Conservation (phyloP, 139 green algal species). For the Diplosphaera chodatii region DNA sequence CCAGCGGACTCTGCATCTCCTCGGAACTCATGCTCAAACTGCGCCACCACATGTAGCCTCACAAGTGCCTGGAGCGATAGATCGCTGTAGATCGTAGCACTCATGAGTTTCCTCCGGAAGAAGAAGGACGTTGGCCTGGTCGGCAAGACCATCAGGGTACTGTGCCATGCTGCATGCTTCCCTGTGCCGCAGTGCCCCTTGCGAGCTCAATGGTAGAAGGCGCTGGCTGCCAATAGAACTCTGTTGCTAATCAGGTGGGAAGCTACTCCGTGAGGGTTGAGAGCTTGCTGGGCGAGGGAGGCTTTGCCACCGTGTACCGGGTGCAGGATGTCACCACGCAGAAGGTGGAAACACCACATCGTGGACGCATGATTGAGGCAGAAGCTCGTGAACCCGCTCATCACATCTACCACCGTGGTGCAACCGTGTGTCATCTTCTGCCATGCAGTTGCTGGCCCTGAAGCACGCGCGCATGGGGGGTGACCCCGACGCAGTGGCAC, state of each 20-base stretch:
- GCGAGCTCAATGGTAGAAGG: background rate
- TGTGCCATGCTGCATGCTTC: no score
- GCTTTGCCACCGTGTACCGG: conserved; percentile 67
- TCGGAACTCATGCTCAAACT: no score
- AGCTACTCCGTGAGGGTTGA: conserved; percentile 37
- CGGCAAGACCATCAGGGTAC: conserved; percentile 1
- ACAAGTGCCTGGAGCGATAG: no score
- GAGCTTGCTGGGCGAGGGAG: conserved; percentile 43
- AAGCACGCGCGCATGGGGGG: conserved; percentile 69
- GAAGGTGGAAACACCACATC: background rate
- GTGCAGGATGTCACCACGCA: conserved; percentile 17
- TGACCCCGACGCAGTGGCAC: conserved; percentile 39
- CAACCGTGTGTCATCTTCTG: no score
- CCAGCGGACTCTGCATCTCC: no score
- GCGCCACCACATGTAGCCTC: no score
- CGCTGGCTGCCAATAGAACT: no score
- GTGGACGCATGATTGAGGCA: no score
- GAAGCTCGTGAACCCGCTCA: no score
- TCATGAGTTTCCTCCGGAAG: background rate
- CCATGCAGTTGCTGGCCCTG: conserved; percentile 31
- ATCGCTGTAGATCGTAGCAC: no score
- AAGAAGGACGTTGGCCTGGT: conserved; percentile 16
- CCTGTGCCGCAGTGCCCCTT: background rate
- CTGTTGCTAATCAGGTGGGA: conserved; percentile 18
- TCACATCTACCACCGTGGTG: no score